phyloP scores from a whole-genome alignment of 2,329 filamentous ascomycete genomes.

The Fusarium hainanense region DNA sequence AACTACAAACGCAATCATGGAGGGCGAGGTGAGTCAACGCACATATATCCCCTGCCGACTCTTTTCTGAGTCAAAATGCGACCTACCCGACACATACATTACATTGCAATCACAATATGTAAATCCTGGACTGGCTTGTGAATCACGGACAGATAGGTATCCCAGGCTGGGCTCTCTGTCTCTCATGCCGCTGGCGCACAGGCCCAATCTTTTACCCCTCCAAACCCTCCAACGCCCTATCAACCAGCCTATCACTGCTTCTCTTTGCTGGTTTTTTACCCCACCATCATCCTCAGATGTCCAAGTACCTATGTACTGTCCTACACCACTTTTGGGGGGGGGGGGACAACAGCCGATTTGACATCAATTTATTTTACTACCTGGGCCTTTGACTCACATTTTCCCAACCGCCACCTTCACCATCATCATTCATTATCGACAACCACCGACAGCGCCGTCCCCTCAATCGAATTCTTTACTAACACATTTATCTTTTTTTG shows the following conservation, averaged over 20 bases:
- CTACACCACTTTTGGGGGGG: conserved; percentile 37
- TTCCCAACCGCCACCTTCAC: conserved; percentile 43
- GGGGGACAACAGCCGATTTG: conserved; percentile 31
- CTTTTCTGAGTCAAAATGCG: background rate
- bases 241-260: conserved; percentile 27
- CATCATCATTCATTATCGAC: conserved; percentile 15
- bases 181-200: conserved; percentile 16
- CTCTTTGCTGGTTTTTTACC: conserved; percentile 15
- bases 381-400: conserved; percentile 45
- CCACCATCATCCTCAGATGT: conserved; percentile 29
- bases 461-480: conserved; percentile 23
- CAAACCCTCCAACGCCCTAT: conserved; percentile 38
- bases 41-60: background rate
- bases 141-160: conserved; percentile 19
- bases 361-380: conserved; percentile 34
- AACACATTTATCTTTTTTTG: conserved; percentile 31
- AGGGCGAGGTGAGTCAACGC: conserved; percentile 42
- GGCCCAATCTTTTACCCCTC: conserved; percentile 41
- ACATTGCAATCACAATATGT: background rate
- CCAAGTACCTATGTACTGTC: conserved; percentile 40
- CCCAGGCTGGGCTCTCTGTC: conserved; percentile 1
- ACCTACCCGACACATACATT: background rate
- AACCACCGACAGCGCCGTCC: conserved; percentile 10
- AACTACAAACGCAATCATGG: conserved; percentile 33
- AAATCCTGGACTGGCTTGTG: conserved; percentile 11